Base-by-base conservation (phyloP, 2,329 filamentous ascomycete species). In the Aspergillus oerlinghausenensis region DNA sequence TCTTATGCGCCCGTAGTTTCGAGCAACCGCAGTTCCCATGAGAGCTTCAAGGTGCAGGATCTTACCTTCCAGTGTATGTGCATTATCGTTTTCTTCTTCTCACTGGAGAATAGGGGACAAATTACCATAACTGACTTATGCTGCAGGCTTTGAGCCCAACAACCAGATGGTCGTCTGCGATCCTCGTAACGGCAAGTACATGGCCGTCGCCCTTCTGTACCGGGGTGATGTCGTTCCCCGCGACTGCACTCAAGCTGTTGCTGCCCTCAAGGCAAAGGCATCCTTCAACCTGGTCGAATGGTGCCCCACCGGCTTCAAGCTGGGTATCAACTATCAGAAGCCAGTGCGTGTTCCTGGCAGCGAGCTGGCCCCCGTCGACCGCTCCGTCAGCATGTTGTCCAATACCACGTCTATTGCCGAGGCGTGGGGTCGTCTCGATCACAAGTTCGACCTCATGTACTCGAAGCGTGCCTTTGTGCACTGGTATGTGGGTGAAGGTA, bases 1-100 rank as follows among this genome's bases (percentile, higher is more conserved):
- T 82, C 80, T 64, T 88, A 86, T 65, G 83, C 84, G 1, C 85
- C 85, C 2, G 84, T 88, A 54, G 79, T 87, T 57, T 84, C 81
- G 29, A 84, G 85, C 57, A 81, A 83, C 79, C 90, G 89, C 83
- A 90, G 88, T 75, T 84, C 86, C 50, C 90, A 94, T 71, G 90
- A 94, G 80, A 90, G 88, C 80, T 92, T 92, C 85, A 91, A 90
- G 81, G 87, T 92, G 55, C 83, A 85, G 60, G 90, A 94, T 61
- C 75, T 88, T 63, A 87, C 85, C 61, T 81, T 85, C 68, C 84
- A 87, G 70, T 85, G 84, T 85, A 76, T 25, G 70, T 68, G 17
- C 21, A 47, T 23, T 19, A n/a, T 10, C 14, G 9, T 8, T 26
- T 23, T 2, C 19, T 19, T 26, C 11, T n/a, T 10, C 11, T 54